These are phyloP conservation scores for Chaetoscypha palmicola DNA, from an alignment of 2,329 filamentous ascomycete genomes.

Conservation along the genomic window DNA sequence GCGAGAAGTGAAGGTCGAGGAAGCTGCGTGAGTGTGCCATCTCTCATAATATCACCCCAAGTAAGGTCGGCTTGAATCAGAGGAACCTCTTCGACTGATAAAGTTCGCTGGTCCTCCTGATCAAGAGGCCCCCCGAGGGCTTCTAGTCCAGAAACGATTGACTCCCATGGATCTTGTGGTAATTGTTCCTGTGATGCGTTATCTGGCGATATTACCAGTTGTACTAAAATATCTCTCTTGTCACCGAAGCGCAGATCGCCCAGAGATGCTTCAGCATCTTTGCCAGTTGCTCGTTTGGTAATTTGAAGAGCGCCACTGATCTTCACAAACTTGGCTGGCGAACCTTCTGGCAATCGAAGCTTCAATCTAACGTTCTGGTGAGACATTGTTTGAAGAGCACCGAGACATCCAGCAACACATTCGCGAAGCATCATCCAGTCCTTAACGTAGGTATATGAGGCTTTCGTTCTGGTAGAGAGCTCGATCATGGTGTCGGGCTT, in stretches of 20 bases:
- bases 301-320: conserved; percentile 95
- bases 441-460: conserved; percentile 96
- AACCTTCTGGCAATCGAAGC: conserved; percentile 88
- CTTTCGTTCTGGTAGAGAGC: conserved; percentile 89
- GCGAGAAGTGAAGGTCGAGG: conserved; percentile 85
- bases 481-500: conserved; percentile 99
- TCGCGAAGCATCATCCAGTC: conserved; percentile 99
- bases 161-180: conserved; percentile 94
- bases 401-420: conserved; percentile 87
- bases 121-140: conserved; percentile 84
- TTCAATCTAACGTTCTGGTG: conserved; percentile 98
- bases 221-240: conserved; percentile 87
- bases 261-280: conserved; percentile 85
- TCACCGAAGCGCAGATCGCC: conserved; percentile 93
- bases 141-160: conserved; percentile 90
- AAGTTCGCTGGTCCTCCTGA: conserved; percentile 71
- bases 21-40: conserved; percentile 78
- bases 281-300: conserved; percentile 89
- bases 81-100: conserved; percentile 90
- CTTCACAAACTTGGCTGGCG: conserved; percentile 96
- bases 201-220: conserved; percentile 86
- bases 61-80: conserved; percentile 90
- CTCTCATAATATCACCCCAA: conserved; percentile 88
- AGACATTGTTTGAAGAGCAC: conserved; percentile 86
- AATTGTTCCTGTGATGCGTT: conserved; percentile 70